Evolutionary conservation across 345 rosid species (phyloP), one percentile per base, ranked within the genome.

Genomic region (Pistacia integerrima): DNA sequence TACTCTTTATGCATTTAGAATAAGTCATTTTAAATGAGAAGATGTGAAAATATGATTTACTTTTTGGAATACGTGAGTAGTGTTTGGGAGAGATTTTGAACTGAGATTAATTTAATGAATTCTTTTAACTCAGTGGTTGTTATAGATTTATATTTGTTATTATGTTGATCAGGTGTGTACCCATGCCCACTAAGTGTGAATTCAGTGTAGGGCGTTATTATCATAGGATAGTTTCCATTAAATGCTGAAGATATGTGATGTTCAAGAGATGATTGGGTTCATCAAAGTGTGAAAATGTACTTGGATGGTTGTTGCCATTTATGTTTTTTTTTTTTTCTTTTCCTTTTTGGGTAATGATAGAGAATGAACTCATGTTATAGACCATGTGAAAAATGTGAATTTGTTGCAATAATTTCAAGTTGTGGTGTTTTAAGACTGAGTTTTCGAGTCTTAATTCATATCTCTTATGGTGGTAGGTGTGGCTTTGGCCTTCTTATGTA

Each of bases 401-500:
- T 51, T 2, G 33, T 17, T 74, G 44, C 14, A 17, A 41, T 1
- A 30, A 13, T 9, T 11, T 14, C 36, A 57, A 4, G 6, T 58
- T 58, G 22, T 16, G 65, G n/a, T 58, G 20, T 71, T 60, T 8
- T 11, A 14, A 58, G n/a, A 71, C 58, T 36, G 36, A 38, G 3
- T 38, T 44, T 25, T n/a, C 10, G 44, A 28, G 0, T 60, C 18
- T 61, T 30, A 52, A 28, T 28, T 46, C 75, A n/a, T 38, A 5
- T 69, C 66, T 69, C 67, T 36, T 52, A 78, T 62, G 57, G 73
- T 75, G 54, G 49, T 69, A 92, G 97, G 91, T 90, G 92, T 74
- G 98, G 97, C 68, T 92, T 93, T 86, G 97, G 98, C 79, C 93
- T 93, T 85, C 80, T 92, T 57, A 88, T 88, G 92, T 92, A 91